Conservation (phyloP, 2,329 filamentous ascomycete genomes). For the Neofusicoccum umdonicola region DNA sequence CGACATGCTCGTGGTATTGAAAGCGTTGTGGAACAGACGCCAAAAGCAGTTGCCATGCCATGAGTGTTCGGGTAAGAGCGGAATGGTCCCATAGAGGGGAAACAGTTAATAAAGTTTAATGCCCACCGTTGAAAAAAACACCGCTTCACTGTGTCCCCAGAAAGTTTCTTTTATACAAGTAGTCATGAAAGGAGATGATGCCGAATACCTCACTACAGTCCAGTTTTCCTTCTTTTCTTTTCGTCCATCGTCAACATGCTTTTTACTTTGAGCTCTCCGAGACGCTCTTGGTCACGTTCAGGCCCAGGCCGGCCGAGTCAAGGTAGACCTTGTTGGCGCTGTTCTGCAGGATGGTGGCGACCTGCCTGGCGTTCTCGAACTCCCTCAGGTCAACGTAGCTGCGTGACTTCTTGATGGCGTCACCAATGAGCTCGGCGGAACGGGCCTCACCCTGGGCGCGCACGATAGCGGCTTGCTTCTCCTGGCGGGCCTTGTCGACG, state of each 20-base stretch:
- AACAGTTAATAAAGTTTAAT: background rate
- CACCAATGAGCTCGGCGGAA: constrained; percentile 95
- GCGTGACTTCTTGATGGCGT: constrained; percentile 99
- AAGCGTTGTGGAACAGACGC: too few relatives aligned
- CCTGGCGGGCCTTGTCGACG: constrained; percentile 97
- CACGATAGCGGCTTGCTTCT: constrained; percentile 99
- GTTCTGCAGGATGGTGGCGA: constrained; percentile 86
- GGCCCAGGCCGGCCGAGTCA: constrained; percentile 82
- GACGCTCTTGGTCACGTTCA: constrained; percentile 67
- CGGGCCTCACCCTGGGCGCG: constrained; percentile 98
- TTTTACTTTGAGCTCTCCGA: constrained; percentile 28
- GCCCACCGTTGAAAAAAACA: background rate
- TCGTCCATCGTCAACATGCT: background rate
- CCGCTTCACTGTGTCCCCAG: background rate
- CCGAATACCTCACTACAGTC: background rate
- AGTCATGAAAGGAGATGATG: constrained; percentile 13
- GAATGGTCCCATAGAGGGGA: background rate
- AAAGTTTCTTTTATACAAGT: constrained; percentile 4
- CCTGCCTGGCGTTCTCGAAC: constrained; percentile 91
- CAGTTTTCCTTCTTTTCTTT: background rate
- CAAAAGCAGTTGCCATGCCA: constrained; percentile 17
- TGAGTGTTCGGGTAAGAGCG: background rate
- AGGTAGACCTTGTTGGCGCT: constrained; percentile 91
- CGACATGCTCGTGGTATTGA: background rate
- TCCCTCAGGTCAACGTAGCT: constrained; percentile 96